These are phyloP conservation scores for Verbena officinalis DNA, from an alignment of 257 asterid genomes.

Conservation along the genomic window DNA sequence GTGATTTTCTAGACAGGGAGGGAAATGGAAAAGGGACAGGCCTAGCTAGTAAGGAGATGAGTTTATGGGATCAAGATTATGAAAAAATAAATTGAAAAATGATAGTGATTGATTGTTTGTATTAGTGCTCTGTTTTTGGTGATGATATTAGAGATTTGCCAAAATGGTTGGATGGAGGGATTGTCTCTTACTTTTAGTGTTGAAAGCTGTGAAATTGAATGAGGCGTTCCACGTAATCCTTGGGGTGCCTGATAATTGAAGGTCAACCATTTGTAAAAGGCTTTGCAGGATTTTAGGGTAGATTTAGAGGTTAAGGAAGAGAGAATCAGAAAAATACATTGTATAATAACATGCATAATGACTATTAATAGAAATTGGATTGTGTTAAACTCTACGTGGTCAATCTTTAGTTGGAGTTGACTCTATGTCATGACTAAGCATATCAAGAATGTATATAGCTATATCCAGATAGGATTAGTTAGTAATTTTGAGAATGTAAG, in stretches of 20 bases:
- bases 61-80: too few relatives aligned
- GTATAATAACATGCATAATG: too few relatives aligned
- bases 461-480: too few relatives aligned
- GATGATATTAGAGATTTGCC: neutral
- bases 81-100: too few relatives aligned
- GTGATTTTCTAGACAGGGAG: conserved; percentile 21
- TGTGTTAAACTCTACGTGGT: too few relatives aligned
- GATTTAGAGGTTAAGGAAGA: neutral
- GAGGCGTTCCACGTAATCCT: conserved; percentile 17
- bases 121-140: neutral
- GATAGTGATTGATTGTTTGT: neutral
- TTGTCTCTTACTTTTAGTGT: too few relatives aligned
- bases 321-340: too few relatives aligned
- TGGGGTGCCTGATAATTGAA: neutral
- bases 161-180: neutral
- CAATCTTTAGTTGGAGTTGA: too few relatives aligned
- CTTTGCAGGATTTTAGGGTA: conserved; percentile 2
- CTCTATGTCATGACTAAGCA: too few relatives aligned
- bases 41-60: neutral
- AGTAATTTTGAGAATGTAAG: too few relatives aligned
- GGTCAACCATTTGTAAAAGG: conserved; percentile 4
- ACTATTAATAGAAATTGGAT: too few relatives aligned
- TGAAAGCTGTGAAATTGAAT: conserved; percentile 9
- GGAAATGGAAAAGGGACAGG: conserved; percentile 5
- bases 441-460: too few relatives aligned